Evolutionary conservation across 1,139 yeast genomes (phyloP), one percentile per base, ranked within the genome.

Genomic region (Scheffersomyces titani): DNA sequence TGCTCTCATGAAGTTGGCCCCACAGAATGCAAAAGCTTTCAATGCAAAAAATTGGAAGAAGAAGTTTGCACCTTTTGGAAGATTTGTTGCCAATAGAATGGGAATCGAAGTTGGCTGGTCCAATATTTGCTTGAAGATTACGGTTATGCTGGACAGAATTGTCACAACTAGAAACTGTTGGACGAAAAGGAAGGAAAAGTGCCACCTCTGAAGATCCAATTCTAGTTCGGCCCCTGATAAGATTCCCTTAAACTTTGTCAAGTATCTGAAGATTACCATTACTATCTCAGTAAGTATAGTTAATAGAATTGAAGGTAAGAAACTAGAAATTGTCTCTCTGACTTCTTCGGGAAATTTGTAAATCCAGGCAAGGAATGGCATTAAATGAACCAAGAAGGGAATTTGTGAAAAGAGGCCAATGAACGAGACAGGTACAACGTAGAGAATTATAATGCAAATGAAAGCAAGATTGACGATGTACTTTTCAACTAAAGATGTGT

Each of bases 141-240:
- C 86, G 0, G 91, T 84, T 9, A 90, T 75, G 45, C 97, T 92
- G 0, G 96, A 88, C 66, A 96, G 90, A 48, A 92, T 83, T 0
- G 97, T 89, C 2, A 92, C 92, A 48, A 92, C 96, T 50, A 92
- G 70, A 63, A 92, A 92, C 48, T 91, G 85, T 64, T 92, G 97
- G 51, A 91, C 85, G 66, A 90, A 91, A 54, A 89, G 74, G 67
- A 92, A 92, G 57, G 62, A 80, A 75, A 78, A 88, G 78, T 74
- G 85, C 92, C 93, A 88, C 53, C 75, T 73, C 60, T 88, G 92
- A n/a, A 86, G 73, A 59, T 84, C 87, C 2, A 81, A 49, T 65
- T 89, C 90, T 16, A 85, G 67, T 57, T 82, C 84, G 4, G 86
- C 77, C 0, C 87, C 87, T 0, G 89, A 82, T 51, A 80, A 67